Percentiles rank a stretch among this genome's conserved stretches.
These are phyloP conservation scores for Tephrocybe sp. DNA, from an alignment of 768 basidiomycete species.

Conservation along the genomic window DNA sequence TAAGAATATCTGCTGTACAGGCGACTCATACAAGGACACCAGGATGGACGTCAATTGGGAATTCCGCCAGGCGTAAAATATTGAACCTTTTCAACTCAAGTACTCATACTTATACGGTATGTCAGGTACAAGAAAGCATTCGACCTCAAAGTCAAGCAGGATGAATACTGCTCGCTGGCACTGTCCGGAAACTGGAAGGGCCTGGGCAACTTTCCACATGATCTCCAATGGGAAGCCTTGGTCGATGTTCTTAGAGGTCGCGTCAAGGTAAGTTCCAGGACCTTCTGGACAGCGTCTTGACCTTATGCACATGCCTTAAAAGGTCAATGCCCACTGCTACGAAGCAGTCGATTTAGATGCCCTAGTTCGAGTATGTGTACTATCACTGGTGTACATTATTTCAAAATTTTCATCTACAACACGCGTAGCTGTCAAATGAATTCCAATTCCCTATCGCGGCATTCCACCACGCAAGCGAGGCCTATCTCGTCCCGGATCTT, in stretches of 20 bases:
- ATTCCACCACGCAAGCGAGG: slow-evolving; percentile 80
- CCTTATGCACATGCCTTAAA: neutral
- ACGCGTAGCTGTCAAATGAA: slow-evolving; percentile 70
- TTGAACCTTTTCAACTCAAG: slow-evolving; percentile 6
- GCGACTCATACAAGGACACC: slow-evolving; percentile 40
- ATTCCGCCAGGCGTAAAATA: slow-evolving; percentile 58
- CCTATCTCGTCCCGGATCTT: slow-evolving; percentile 78
- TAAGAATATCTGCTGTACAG: slow-evolving; percentile 23
- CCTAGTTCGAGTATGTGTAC: slow-evolving; percentile 58
- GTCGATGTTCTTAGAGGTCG: slow-evolving; percentile 78
- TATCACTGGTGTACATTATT: neutral
- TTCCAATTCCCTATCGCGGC: slow-evolving; percentile 80
- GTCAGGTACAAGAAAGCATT: slow-evolving; percentile 61
- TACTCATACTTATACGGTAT: neutral
- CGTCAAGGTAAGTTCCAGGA: slow-evolving; percentile 53
- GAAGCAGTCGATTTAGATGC: slow-evolving; percentile 70
- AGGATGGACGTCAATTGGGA: slow-evolving; percentile 75
- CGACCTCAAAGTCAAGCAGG: slow-evolving; percentile 67
- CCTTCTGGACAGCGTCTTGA: neutral
- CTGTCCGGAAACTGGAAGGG: slow-evolving; percentile 45
- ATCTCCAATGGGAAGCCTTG: slow-evolving; percentile 76
- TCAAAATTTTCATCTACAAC: neutral
- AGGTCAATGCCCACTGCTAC: slow-evolving; percentile 60
- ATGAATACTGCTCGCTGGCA: slow-evolving; percentile 61
- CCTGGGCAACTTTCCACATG: slow-evolving; percentile 63